Conservation (phyloP, 2,329 filamentous ascomycete genomes). For the Phaeomoniella chlamydospora region DNA sequence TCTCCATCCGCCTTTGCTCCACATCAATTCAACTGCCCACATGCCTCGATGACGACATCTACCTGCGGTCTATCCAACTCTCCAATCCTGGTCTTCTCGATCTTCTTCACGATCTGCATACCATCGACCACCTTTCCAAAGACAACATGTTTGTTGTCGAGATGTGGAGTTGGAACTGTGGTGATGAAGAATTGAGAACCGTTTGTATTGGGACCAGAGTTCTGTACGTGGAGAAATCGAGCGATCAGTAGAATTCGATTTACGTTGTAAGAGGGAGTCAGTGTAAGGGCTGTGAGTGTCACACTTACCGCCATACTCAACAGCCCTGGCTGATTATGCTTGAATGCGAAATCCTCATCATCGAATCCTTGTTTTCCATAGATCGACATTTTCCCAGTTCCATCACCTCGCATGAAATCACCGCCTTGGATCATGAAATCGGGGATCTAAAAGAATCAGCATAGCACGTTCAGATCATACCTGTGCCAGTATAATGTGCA, state of each 20-base stretch:
- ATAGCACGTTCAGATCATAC: constrained; percentile 92
- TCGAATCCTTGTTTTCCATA: constrained; percentile 74
- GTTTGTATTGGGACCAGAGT: constrained; percentile 83
- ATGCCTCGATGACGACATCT: constrained; percentile 73
- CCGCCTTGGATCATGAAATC: constrained; percentile 97
- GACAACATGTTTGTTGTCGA: constrained; percentile 89
- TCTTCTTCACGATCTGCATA: constrained; percentile 81
- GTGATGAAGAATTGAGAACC: constrained; percentile 98
- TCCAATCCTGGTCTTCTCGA: constrained; percentile 71
- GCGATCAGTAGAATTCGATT: background rate
- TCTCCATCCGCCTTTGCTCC: too few species aligned
- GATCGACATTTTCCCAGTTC: constrained; percentile 75
- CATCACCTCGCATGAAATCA: constrained; percentile 87
- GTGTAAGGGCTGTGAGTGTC: background rate
- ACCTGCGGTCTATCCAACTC: constrained; percentile 58
- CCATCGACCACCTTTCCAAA: constrained; percentile 84
- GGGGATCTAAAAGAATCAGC: constrained; percentile 75
- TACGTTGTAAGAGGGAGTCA: background rate
- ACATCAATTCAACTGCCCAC: constrained; percentile 77
- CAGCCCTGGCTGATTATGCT: constrained; percentile 66
- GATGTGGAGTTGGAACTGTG: constrained; percentile 68
- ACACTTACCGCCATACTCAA: constrained; percentile 64
- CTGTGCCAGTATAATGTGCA: background rate
- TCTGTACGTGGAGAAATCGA: constrained; percentile 28
- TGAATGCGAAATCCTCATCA: constrained; percentile 77